Evolutionary conservation across 2,329 filamentous ascomycete genomes (phyloP).

Genomic region (Pyricularia pennisetigena): DNA sequence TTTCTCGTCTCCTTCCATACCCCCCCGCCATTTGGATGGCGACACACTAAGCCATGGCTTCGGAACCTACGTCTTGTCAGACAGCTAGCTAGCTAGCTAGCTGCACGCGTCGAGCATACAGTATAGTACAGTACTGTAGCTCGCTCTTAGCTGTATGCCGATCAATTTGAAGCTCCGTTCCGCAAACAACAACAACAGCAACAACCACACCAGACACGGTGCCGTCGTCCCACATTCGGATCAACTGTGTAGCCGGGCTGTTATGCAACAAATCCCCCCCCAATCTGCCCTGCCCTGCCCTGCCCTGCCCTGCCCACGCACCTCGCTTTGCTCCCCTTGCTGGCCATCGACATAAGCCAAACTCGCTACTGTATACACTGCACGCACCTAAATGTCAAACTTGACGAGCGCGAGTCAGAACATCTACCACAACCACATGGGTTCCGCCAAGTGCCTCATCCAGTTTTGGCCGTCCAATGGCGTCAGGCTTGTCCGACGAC

Average conservation of each 20-base stretch:
- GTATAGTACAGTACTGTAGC: background rate
- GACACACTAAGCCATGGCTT: background rate
- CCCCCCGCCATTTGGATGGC: background rate
- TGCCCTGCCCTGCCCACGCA: background rate
- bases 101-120: no score
- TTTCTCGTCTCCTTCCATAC: background rate
- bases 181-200: no score
- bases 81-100: background rate
- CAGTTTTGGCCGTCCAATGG: background rate
- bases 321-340: background rate
- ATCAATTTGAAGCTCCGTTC: background rate
- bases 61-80: background rate
- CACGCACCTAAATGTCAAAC: background rate
- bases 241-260: background rate
- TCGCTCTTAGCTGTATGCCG: background rate
- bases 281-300: no score
- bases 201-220: no score
- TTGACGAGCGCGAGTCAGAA: background rate
- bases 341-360: background rate
- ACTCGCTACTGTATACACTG: background rate
- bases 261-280: background rate
- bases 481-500: background rate
- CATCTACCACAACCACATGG: background rate
- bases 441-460: background rate
- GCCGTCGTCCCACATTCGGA: background rate